Evolutionary conservation across 2,329 filamentous ascomycete genomes (phyloP).

Genomic region (Hypoxylon sp.): DNA sequence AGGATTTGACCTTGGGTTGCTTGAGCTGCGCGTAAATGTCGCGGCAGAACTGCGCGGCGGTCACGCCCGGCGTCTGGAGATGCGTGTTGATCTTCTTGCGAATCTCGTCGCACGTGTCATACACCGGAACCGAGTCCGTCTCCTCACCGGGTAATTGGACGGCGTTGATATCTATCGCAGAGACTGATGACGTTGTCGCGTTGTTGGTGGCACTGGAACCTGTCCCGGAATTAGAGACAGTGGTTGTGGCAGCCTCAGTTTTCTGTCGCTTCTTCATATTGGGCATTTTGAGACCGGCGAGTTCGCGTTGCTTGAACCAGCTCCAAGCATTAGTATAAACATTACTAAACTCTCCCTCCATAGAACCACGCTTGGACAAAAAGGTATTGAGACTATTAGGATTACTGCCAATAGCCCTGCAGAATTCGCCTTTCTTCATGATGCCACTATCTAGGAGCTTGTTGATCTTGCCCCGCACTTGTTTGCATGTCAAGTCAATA

Average conservation of each 20-base stretch:
- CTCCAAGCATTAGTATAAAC: conserved; percentile 40
- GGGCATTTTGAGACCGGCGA: conserved; percentile 48
- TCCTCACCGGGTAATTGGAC: conserved; percentile 63
- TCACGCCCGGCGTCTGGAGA: conserved; percentile 62
- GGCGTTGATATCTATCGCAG: conserved; percentile 55
- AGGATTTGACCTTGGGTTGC: conserved; percentile 52
- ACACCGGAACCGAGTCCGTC: conserved; percentile 63
- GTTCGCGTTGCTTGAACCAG: conserved; percentile 49
- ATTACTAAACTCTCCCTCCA: conserved; percentile 38
- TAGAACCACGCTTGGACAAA: conserved; percentile 32
- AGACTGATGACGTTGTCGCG: conserved; percentile 11
- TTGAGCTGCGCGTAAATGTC: conserved; percentile 58
- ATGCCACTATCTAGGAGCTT: conserved; percentile 46
- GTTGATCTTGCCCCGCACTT: conserved; percentile 46
- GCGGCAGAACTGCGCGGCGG: conserved; percentile 64
- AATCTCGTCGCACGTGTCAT: conserved; percentile 71
- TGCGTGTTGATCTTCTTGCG: conserved; percentile 69
- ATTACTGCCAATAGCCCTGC: conserved; percentile 37
- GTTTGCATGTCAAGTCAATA: conserved; percentile 38
- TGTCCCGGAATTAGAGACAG: too few species aligned
- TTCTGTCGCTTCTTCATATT: conserved; percentile 48
- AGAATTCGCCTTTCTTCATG: conserved; percentile 49
- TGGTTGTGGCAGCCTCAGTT: too few species aligned
- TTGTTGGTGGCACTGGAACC: not conserved
- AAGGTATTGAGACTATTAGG: conserved; percentile 35